Evolutionary conservation across 371 early-diverging fungal genomes (phyloP), one percentile per base, ranked within the genome.

Genomic region (Funneliformis caledonium): DNA sequence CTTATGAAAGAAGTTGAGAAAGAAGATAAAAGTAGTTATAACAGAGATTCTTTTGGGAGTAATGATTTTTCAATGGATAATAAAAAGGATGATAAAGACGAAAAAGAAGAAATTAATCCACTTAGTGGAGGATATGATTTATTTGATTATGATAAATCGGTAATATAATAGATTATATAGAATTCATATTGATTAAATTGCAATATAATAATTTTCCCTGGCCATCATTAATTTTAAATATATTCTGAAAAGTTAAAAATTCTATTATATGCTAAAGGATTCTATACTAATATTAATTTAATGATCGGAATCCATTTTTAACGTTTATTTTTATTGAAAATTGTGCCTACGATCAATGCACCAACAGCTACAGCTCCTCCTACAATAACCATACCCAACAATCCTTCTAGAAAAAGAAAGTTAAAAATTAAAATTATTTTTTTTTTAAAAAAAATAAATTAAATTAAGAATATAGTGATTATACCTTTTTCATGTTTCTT

Each of bases 401-500:
- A 8, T 47, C 70, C 70, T 12, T 70, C 70, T 70, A 70, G n/a
- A 22, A 42, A 22, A n/a, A 45, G 10, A 8, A 11, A 19, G 0
- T 31, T 64, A 31, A 7, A 64, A 64, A 64, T 64, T 31, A 31
- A 64, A 62, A 64, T 59, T 59, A 31, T 64, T 64, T 4, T 64
- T 22, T 11, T 64, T 31, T 31, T 11, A 64, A 64, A 31, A 64
- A 12, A 33, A 14, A 64, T 0, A 64, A 64, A 31, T 4, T 2
- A 26, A 62, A 7, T 2, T 12, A 22, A 8, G 11, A 26, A 62
- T 62, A 22, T 16, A 42, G 7, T 37, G 22, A 61, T 33, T 31
- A 42, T 86, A 95, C 95, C 95, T 85, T 89, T 86, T 45, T 93
- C 90, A 16, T 96, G 94, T 78, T 93, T 95, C 26, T 93, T 91